Percentiles rank a stretch among this genome's conserved stretches.
These are phyloP conservation scores for Peronospora belbahrii DNA, from an alignment of 352 stramenopile genomes.

Conservation along the genomic window DNA sequence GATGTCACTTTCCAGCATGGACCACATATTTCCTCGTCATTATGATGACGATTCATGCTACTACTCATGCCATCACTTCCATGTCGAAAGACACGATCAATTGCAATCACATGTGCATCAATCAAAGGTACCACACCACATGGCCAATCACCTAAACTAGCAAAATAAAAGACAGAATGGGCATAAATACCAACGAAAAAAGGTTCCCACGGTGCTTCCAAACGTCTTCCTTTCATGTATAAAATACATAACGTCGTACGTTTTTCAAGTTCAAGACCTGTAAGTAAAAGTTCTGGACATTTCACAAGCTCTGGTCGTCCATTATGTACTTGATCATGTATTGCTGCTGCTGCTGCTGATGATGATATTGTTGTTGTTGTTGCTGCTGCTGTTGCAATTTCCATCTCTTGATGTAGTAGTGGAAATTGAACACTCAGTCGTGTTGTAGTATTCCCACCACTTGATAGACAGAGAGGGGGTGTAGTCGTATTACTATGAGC, in stretches of 20 bases:
- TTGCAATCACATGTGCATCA: slow-evolving; percentile 37
- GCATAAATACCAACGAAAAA: slow-evolving; percentile 57
- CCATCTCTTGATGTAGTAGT: no score
- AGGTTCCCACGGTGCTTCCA: slow-evolving; percentile 53
- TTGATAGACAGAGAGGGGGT: no score
- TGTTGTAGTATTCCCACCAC: no score
- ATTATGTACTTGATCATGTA: slow-evolving; percentile 4
- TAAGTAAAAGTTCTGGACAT: slow-evolving; percentile 46
- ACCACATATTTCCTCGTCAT: slow-evolving; percentile 41
- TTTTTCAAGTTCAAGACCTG: slow-evolving; percentile 38
- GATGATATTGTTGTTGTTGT: no score
- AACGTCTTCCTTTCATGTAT: slow-evolving; percentile 59
- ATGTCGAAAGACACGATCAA: slow-evolving; percentile 54
- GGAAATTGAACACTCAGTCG: no score
- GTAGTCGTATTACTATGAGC: no score
- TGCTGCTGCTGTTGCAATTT: no score
- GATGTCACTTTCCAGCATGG: slow-evolving; percentile 72
- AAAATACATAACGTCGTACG: slow-evolving; percentile 35
- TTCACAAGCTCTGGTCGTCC: slow-evolving; percentile 19
- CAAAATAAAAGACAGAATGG: slow-evolving; percentile 59
- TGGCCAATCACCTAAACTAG: slow-evolving; percentile 40
- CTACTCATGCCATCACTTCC: slow-evolving; percentile 6
- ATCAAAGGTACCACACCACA: slow-evolving; percentile 44
- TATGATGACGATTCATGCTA: no score
- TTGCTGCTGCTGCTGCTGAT: no score